Evolutionary conservation across 768 basidiomycete species (phyloP), one percentile per base, ranked within the genome.

Genomic region (Tricholoma terreum): DNA sequence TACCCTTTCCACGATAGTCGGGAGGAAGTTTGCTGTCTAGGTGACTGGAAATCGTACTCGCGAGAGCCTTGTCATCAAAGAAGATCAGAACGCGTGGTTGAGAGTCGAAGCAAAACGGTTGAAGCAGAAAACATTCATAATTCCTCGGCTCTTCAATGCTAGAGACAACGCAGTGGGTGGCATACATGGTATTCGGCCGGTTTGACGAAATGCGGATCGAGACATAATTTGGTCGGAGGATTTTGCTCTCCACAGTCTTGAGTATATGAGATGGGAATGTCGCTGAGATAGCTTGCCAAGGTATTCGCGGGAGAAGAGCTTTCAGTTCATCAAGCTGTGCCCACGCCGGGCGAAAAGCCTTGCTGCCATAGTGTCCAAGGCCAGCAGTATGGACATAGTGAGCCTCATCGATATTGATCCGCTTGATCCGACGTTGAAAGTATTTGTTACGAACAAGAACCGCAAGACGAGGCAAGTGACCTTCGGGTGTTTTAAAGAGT

Each of bases 251-350:
- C 19, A 43, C 14, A 14, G 19, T 52, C 12, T 54, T 57, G n/a
- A 62, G 62, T 17, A 69, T 66, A 21, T 71, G 65, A 1, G 56
- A 59, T 0, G 68, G 67, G 7, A 63, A 57, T 3, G 67, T 69
- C 0, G 60, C 65, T 3, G 66, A 66, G 17, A 66, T 59, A 0
- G 46, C 38, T 17, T 62, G 58, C 54, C 63, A 60, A 0, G 58
- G 56, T 4, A 56, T 58, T 12, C 22, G 33, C 1, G 48, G 59
- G 15, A 69, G 58, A 11, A 61, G 50, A 2, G 58, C 34, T 22
- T 63, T 59, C 5, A 67, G 50, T 7, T 63, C 56, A 17, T 60
- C 50, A 30, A 69, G 61, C 7, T 22, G 22, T 6, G 60, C 66
- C 60, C 62, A 71, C 1, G 65, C 57, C 3, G 63, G 64, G 14